Base-by-base conservation (phyloP, 1,139 yeast species). In the Scheffersomyces insectosa region DNA sequence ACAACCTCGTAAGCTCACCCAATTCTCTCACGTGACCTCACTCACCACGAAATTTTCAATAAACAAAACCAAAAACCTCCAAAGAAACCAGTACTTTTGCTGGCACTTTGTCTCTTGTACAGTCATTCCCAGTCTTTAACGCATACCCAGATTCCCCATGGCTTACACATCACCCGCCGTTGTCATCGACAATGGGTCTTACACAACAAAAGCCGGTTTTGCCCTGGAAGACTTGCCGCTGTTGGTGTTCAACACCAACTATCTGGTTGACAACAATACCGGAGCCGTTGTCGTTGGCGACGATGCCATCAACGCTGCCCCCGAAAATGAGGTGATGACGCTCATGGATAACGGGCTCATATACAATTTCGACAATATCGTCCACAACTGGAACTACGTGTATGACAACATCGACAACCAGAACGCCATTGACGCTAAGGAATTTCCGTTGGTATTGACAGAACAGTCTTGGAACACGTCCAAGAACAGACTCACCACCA, bases 101-200 rank as follows among this genome's bases (percentile, higher is more conserved):
- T 14, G 13, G 13, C n/a, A 11, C 15, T 33, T 14, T 9, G 4
- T 13, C 23, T 13, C n/a, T 10, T 9, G 27, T 33, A 33, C 16
- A 33, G 16, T 33, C 10, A 13, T 33, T 33, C 11, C 10, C 13
- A 13, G 36, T 12, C 29, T n/a, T 34, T 20, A 5, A 20, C 25
- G 3, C 9, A 20, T 20, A 5, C 25, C 25, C 11, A 41, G 13
- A 27, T 34, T 14, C 30, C 51, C 28, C 12, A 67, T 66, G 72
- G 63, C 63, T 41, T 63, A 66, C 51, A 60, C 68, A 33, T 67
- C 82, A 44, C 79, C 82, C 9, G 79, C 87, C 14, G 78, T 85
- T 14, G 87, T 85, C 40, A 81, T 85, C 37, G 90, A 85, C 60
- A 80, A 80, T 56, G 90, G 89, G 23, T 74, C 88, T 2, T 68